A percentile compares a stretch with the other conserved stretches of the same genome.
These are phyloP conservation scores for Lentinula aciculospora DNA, from an alignment of 768 basidiomycete species.

Conservation along the genomic window DNA sequence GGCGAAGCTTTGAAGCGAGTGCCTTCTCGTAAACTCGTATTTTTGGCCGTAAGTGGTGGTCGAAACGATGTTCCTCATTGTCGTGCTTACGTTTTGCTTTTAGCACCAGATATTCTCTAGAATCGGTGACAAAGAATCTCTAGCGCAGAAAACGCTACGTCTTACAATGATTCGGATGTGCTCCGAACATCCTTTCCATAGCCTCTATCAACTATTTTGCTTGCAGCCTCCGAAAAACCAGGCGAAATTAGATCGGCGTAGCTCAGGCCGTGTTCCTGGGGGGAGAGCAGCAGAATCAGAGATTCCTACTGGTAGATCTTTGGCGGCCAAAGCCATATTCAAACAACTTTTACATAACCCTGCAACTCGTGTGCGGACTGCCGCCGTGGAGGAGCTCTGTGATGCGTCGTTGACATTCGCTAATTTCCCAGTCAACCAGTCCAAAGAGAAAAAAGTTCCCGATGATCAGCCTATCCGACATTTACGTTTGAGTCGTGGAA, in stretches of 20 bases:
- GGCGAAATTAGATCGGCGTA: conserved; percentile 26
- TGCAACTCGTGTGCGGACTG: conserved; percentile 30
- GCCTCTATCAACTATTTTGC: conserved; percentile 84
- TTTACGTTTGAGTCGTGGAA: conserved; percentile 36
- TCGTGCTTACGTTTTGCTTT: conserved; percentile 1
- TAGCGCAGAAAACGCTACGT: conserved; percentile 41
- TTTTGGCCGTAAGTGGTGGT: conserved; percentile 52
- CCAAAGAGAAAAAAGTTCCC: conserved; percentile 35
- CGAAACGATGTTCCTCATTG: neutral
- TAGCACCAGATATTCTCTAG: conserved; percentile 91
- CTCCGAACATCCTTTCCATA: conserved; percentile 90
- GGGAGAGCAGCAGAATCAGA: conserved; percentile 11
- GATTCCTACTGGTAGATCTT: conserved; percentile 30
- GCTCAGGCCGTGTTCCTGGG: conserved; percentile 34
- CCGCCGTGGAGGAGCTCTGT: conserved; percentile 55
- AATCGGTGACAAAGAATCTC: conserved; percentile 34
- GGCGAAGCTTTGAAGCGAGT: conserved; percentile 46
- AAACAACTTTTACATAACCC: conserved; percentile 42
- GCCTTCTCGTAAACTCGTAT: conserved; percentile 85
- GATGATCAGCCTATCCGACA: conserved; percentile 35
- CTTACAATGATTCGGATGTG: conserved; percentile 70
- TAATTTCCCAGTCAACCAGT: conserved; percentile 37
- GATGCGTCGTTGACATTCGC: conserved; percentile 72
- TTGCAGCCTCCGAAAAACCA: conserved; percentile 35
- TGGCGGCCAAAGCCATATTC: conserved; percentile 62